phyloP scores from a whole-genome alignment of 1,284 basidiomycete species.

The Stygiomarasmius scandens region DNA sequence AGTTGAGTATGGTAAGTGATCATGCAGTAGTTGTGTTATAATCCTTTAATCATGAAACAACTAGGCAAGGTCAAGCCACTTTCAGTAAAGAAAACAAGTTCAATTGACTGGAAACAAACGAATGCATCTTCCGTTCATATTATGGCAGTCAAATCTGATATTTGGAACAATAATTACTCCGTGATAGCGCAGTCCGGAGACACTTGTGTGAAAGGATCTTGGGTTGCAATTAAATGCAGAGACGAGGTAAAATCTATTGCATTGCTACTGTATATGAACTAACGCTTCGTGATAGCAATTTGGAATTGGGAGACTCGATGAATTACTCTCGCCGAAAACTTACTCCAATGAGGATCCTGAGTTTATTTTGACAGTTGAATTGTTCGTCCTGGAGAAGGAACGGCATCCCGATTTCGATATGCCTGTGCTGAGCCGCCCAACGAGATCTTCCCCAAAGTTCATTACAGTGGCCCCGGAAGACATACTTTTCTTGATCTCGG shows the following conservation, averaged over 20 bases:
- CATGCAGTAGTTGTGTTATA: background rate
- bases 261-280: background rate
- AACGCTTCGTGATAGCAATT: background rate
- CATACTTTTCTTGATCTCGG: constrained; percentile 27
- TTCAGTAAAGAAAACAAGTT: background rate
- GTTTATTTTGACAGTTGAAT: background rate
- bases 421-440: background rate
- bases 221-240: background rate
- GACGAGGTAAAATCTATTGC: too few relatives aligned
- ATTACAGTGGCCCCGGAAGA: background rate
- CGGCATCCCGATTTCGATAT: background rate
- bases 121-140: background rate
- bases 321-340: background rate
- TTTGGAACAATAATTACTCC: background rate
- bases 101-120: background rate
- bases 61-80: background rate
- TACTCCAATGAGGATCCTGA: background rate
- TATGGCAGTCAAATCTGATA: background rate
- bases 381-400: background rate
- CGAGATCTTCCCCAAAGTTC: background rate
- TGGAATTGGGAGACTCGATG: constrained; percentile 1
- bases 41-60: background rate
- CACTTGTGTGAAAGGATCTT: background rate
- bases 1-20: constrained; percentile 6
- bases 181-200: constrained; percentile 7